Base-by-base conservation (phyloP, 2,329 filamentous ascomycete genomes). In the Colletotrichum sp. region DNA sequence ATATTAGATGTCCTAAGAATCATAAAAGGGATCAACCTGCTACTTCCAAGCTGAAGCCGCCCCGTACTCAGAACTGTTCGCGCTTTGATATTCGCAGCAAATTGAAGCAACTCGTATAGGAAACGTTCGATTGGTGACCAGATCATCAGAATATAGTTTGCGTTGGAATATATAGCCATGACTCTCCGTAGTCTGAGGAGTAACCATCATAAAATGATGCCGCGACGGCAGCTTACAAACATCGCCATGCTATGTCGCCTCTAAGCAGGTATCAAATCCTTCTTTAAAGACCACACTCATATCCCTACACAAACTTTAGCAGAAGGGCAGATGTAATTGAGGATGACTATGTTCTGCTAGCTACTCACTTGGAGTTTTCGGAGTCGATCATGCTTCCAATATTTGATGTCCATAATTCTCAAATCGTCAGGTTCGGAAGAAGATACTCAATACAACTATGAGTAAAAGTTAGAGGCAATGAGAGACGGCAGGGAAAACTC, bases 281-380 rank as follows among this genome's bases (percentile, higher is more conserved):
- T 4, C 5, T 21, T 21, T 4, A 2, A 48, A 48, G 5, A 48
- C 4, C 38, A 21, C 9, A n/a, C 38, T 48, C 5, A 5, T 48
- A n/a, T n/a, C 0, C 5, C 9, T 43, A 10, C 12, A 2, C 38
- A n/a, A 3, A n/a, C 38, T 43, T 43, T 2, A 43, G 38, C 38
- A 12, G 38, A 43, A n/a, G 38, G 4, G 12, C 16, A n/a, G 1
- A n/a, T n/a, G 9, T 43, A 2, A 3, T 4, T 43, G 1, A 2
- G 3, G 0, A 18, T 10, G 0, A 43, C 18, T 0, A 9, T 12
- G 18, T n/a, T 48, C 18, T 5, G 18, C 5, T 48, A 7, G 18
- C 0, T n/a, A 9, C 38, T n/a, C 12, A 3, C 38, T 3, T 0
- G 0, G 38, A n/a, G 18, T 5, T 48, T 48, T 12, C 38, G 0